phyloP scores from a whole-genome alignment of 129 eudicot genomes.

The Dittrichia graveolens region DNA sequence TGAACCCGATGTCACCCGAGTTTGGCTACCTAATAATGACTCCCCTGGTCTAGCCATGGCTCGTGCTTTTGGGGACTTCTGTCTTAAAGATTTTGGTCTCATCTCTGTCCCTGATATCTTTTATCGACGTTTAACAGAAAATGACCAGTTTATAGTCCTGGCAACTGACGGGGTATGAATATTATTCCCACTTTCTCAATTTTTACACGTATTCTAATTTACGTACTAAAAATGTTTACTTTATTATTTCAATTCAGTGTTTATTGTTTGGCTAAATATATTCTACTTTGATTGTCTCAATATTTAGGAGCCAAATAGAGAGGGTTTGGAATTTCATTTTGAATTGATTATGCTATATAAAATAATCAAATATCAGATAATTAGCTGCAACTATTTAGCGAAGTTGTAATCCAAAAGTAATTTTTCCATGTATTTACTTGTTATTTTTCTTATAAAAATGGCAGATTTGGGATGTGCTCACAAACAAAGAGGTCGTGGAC shows the following conservation, averaged over 20 bases:
- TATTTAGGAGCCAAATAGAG: no score
- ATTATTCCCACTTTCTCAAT: not conserved
- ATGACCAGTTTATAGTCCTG: slow-evolving; percentile 76
- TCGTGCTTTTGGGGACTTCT: slow-evolving; percentile 93
- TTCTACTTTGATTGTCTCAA: no score
- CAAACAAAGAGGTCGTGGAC: slow-evolving; percentile 76
- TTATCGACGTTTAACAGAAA: slow-evolving; percentile 58
- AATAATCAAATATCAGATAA: no score
- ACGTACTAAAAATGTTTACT: not conserved
- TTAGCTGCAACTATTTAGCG: no score
- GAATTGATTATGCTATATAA: no score
- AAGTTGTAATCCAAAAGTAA: not conserved
- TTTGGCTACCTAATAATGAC: slow-evolving; percentile 84
- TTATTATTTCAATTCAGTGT: not conserved
- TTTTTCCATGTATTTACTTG: not conserved
- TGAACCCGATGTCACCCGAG: slow-evolving; percentile 85
- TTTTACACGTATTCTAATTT: not conserved
- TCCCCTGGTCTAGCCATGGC: slow-evolving; percentile 98
- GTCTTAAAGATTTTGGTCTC: slow-evolving; percentile 86
- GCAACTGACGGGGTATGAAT: slow-evolving; percentile 85
- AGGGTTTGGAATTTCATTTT: no score
- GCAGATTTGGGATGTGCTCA: slow-evolving; percentile 88
- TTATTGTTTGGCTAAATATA: no score
- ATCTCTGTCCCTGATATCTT: slow-evolving; percentile 81
- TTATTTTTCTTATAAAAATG: not conserved